These are phyloP conservation scores for Abrus precatorius DNA, from an alignment of 306 rosid genomes.

Conservation along the genomic window DNA sequence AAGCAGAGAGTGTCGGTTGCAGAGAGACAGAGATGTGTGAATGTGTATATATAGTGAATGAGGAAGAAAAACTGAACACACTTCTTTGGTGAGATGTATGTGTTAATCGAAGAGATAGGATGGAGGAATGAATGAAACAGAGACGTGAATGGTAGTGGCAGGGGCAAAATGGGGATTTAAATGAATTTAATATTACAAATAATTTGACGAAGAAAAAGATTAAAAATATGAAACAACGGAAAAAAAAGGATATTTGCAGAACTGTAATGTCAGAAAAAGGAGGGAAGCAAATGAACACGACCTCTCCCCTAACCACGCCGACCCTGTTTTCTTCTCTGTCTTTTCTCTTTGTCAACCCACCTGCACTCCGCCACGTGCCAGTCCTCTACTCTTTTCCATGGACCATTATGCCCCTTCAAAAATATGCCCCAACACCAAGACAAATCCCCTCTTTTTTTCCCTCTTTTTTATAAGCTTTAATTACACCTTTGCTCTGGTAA, in stretches of 20 bases:
- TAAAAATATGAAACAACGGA: not conserved
- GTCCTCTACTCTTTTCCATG: not conserved
- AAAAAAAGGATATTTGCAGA: slow-evolving; percentile 43
- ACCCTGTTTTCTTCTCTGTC: slow-evolving; percentile 8
- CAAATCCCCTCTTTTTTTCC: slow-evolving; percentile 5
- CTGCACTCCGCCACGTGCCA: slow-evolving; percentile 48
- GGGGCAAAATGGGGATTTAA: slow-evolving; percentile 54
- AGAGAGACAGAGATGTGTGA: slow-evolving; percentile 40
- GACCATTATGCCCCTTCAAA: slow-evolving; percentile 34
- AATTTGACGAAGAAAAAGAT: slow-evolving; percentile 1
- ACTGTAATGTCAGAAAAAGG: slow-evolving; percentile 56
- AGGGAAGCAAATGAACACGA: slow-evolving; percentile 50
- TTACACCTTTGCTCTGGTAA: too few relatives aligned
- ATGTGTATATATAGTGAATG: slow-evolving; percentile 23
- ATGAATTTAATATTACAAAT: not conserved
- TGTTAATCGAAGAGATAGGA: not conserved
- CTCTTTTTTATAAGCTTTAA: not conserved
- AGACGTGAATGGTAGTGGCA: not conserved
- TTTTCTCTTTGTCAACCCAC: slow-evolving; percentile 45
- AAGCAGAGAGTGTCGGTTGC: slow-evolving; percentile 43
- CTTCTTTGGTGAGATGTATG: slow-evolving; percentile 48
- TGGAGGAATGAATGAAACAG: slow-evolving; percentile 60
- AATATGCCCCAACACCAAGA: slow-evolving; percentile 25
- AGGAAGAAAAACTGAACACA: slow-evolving; percentile 32
- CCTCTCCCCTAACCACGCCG: slow-evolving; percentile 54